These are phyloP conservation scores for Kondoa subrosea DNA, from an alignment of 768 basidiomycete species.

Conservation along the genomic window DNA sequence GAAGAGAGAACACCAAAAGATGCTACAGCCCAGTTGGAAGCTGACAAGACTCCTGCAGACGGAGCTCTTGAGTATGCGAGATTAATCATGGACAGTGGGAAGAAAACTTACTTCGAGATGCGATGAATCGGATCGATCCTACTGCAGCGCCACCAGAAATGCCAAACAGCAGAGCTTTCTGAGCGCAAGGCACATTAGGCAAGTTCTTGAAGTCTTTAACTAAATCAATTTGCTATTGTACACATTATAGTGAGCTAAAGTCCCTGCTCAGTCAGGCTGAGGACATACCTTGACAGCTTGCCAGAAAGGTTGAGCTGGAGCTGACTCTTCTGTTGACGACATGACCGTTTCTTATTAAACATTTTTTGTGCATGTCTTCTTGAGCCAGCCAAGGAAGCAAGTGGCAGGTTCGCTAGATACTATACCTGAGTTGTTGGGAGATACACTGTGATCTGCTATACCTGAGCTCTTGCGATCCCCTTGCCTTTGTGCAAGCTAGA, in stretches of 20 bases:
- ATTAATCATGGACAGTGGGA: not conserved
- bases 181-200: conserved; percentile 1
- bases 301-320: not conserved
- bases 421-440: too few species aligned
- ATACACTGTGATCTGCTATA: too few species aligned
- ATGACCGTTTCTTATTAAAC: too few species aligned
- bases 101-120: not conserved
- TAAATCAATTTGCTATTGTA: not conserved
- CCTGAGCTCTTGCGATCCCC: too few species aligned
- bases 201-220: conserved; percentile 1
- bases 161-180: conserved; percentile 7
- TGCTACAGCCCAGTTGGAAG: conserved; percentile 5
- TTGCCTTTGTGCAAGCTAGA: too few species aligned
- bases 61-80: not conserved
- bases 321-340: too few species aligned
- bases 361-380: too few species aligned
- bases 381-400: too few species aligned
- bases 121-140: not conserved
- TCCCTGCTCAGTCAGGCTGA: not conserved
- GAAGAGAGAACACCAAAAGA: not conserved
- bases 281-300: conserved; percentile 4
- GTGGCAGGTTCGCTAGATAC: too few species aligned
- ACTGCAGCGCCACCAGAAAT: conserved; percentile 1
- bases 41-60: not conserved
- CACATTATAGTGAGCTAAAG: not conserved